Percentiles rank a stretch among this genome's conserved stretches.
Conservation (phyloP, 2,329 filamentous ascomycete species). For the Calonectria montana region DNA sequence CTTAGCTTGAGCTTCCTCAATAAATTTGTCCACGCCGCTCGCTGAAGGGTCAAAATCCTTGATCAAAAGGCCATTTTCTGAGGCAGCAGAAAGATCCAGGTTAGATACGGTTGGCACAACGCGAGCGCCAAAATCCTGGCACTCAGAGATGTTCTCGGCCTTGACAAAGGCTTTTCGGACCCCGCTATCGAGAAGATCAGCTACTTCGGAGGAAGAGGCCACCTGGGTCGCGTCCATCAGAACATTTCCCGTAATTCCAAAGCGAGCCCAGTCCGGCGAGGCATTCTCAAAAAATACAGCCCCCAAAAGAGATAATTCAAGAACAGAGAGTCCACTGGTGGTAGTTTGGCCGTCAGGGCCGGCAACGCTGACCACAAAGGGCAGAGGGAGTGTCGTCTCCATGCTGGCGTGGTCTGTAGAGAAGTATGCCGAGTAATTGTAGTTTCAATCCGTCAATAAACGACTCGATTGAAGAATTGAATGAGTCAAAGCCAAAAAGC, state of each 20-base stretch:
- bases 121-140: conserved; percentile 66
- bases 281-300: conserved; percentile 68
- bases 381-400: conserved; percentile 73
- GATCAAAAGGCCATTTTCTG: conserved; percentile 63
- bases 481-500: conserved; percentile 44
- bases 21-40: conserved; percentile 55
- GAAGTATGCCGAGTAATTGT: conserved; percentile 21
- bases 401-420: conserved; percentile 51
- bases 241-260: conserved; percentile 66
- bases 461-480: conserved; percentile 22
- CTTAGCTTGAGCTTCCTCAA: conserved; percentile 57
- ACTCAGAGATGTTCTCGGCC: conserved; percentile 72
- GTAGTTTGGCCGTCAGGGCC: conserved; percentile 61
- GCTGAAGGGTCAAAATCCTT: conserved; percentile 61
- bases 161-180: conserved; percentile 87
- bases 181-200: conserved; percentile 85
- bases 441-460: conserved; percentile 1
- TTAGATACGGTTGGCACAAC: conserved; percentile 65
- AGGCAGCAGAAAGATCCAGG: conserved; percentile 57
- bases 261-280: conserved; percentile 59
- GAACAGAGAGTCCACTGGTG: conserved; percentile 64
- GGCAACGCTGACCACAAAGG: conserved; percentile 70
- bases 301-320: conserved; percentile 70
- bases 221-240: conserved; percentile 83
- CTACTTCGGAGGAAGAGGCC: conserved; percentile 75